Evolutionary conservation across 306 rosid genomes (phyloP), one percentile per base, ranked within the genome.

Genomic region (Glycine latifolia): DNA sequence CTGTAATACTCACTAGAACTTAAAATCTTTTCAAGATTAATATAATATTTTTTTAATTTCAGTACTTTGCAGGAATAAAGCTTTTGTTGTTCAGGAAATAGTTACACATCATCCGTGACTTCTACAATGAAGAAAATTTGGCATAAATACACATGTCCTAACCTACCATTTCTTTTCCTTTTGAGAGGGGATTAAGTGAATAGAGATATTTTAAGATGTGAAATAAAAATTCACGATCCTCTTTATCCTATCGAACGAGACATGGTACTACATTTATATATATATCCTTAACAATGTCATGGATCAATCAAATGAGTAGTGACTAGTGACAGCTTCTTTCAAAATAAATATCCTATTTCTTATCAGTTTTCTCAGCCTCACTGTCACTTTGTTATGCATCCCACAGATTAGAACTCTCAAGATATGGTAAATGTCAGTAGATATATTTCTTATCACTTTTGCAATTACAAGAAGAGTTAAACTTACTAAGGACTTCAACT

Each of bases 401-500:
- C 14, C 17, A 35, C 69, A 13, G 10, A 63, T 35, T 35, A 63
- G 46, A 33, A 12, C 17, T 63, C 69, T 31, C 68, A 63, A 63
- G 69, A 14, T 11, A 33, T 8, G 10, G 47, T 35, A 10, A 43
- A 43, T 43, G 8, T 6, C 10, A 12, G 3, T 14, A 63, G 47
- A 33, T 7, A 4, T 37, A 37, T 37, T 37, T 37, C 41, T 37
- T 37, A 13, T n/a, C 10, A 33, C 69, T 62, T 33, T 35, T 35
- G 5, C 5, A 3, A 3, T 44, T 62, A 13, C 8, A 63, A 35
- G 17, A 63, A 35, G 0, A 35, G 10, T 35, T 33, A 7, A 63
- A 63, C 69, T 63, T 63, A 63, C 69, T 5, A 63, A 63, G 69
- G 47, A 35, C 69, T 63, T 63, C 47, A 35, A 63, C 69, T 11